phyloP scores from a whole-genome alignment of 768 basidiomycete genomes.

The Sarcomyxa edulis region DNA sequence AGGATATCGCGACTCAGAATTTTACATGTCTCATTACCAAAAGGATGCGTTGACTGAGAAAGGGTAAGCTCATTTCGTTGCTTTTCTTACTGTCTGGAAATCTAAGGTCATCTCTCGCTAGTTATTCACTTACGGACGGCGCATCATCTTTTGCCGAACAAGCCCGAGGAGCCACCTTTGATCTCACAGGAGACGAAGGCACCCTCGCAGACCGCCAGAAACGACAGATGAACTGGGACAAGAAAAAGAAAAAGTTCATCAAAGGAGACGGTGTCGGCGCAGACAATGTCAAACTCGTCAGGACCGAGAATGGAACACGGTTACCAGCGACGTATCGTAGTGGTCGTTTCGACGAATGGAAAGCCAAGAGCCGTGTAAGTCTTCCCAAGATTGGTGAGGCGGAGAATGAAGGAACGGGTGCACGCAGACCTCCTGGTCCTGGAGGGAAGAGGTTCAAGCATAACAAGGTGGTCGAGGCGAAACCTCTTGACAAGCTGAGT shows the following conservation, averaged over 20 bases:
- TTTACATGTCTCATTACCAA: conserved; percentile 91
- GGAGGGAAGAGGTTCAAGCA: conserved; percentile 71
- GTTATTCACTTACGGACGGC: conserved; percentile 87
- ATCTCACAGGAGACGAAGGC: conserved; percentile 77
- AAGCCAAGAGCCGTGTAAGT: conserved; percentile 63
- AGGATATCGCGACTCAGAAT: conserved; percentile 72
- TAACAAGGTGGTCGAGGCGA: conserved; percentile 54
- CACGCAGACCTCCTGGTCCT: conserved; percentile 28
- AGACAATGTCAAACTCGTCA: conserved; percentile 91
- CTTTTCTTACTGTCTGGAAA: conserved; percentile 1
- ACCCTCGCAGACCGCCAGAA: conserved; percentile 50
- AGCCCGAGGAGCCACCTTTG: conserved; percentile 74
- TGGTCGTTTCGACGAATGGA: conserved; percentile 96
- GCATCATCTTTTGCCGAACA: conserved; percentile 84
- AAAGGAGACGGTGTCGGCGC: conserved; percentile 81
- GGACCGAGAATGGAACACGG: conserved; percentile 86
- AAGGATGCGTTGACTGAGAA: conserved; percentile 84
- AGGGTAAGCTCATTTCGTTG: conserved; percentile 51
- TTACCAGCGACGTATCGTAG: conserved; percentile 90
- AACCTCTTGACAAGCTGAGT: conserved; percentile 72
- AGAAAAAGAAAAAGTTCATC: conserved; percentile 92
- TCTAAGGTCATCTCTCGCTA: conserved; percentile 20
- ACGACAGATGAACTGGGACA: conserved; percentile 83
- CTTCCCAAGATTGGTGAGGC: conserved; percentile 82
- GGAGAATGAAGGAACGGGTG: conserved; percentile 43